These are phyloP conservation scores for Hemisphaericaspora lyxosophila DNA, from an alignment of 1,139 yeast genomes.

Conservation along the genomic window DNA sequence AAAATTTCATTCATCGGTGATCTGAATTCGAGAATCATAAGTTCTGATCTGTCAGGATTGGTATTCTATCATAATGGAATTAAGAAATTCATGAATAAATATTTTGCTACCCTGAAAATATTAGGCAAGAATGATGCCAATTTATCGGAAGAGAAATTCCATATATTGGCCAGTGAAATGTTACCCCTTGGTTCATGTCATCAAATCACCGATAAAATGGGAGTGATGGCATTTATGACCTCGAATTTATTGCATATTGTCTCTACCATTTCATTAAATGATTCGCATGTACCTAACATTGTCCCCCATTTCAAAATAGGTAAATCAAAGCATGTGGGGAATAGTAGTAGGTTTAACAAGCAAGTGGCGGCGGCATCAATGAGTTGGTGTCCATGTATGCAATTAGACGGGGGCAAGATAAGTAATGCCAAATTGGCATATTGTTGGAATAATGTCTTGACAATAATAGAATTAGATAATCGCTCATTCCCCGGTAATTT, in stretches of 20 bases:
- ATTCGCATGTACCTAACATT: constrained; percentile 22
- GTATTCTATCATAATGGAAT: constrained; percentile 60
- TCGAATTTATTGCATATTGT: constrained; percentile 50
- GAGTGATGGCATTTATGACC: constrained; percentile 63
- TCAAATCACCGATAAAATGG: constrained; percentile 55
- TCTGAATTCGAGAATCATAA: constrained; percentile 56
- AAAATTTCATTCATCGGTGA: constrained; percentile 55
- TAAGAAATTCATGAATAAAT: constrained; percentile 52
- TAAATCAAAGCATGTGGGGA: constrained; percentile 41
- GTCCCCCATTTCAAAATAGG: constrained; percentile 54
- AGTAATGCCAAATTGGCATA: constrained; percentile 59
- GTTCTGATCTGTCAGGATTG: constrained; percentile 61
- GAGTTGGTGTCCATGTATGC: constrained; percentile 56
- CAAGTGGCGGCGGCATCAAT: constrained; percentile 39
- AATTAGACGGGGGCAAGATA: constrained; percentile 23
- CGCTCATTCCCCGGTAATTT: constrained; percentile 29
- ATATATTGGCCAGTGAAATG: constrained; percentile 33
- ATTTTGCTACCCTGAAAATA: constrained; percentile 50
- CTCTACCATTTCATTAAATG: constrained; percentile 53
- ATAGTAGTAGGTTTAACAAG: too few relatives aligned
- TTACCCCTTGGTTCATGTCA: constrained; percentile 56
- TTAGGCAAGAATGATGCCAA: constrained; percentile 49
- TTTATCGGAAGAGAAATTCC: constrained; percentile 15
- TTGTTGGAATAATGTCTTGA: constrained; percentile 61
- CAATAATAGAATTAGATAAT: constrained; percentile 53